A percentile compares a stretch with the other conserved stretches of the same genome.
These are phyloP conservation scores for Rhodamnia rubescens DNA, from an alignment of 345 rosid species.

Conservation along the genomic window DNA sequence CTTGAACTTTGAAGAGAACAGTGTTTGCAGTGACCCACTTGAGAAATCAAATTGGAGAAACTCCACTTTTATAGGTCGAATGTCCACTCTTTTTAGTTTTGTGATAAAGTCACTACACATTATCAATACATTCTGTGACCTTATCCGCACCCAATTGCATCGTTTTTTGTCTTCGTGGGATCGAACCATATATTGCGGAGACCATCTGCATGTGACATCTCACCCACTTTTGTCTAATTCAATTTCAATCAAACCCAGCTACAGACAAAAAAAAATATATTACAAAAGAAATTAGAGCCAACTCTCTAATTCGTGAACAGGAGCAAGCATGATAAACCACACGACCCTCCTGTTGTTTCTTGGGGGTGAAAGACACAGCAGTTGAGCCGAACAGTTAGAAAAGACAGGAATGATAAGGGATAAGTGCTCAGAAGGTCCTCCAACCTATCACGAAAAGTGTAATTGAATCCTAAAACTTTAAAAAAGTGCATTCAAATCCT, in stretches of 20 bases:
- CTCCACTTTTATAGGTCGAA: background rate
- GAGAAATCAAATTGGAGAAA: background rate
- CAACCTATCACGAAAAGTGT: no score
- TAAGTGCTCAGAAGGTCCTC: no score
- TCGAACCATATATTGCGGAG: background rate
- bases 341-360: background rate
- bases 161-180: background rate
- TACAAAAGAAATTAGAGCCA: background rate
- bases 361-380: background rate
- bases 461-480: no score
- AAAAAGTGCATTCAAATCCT: no score
- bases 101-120: background rate
- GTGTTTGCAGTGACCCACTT: background rate
- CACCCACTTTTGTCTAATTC: background rate
- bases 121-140: background rate
- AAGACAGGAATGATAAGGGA: background rate
- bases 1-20: background rate
- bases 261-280: background rate
- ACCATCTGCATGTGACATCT: background rate
- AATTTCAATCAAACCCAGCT: background rate
- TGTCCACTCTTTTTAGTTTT: background rate
- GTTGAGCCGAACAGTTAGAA: background rate
- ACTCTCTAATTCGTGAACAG: background rate
- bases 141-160: background rate
- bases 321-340: background rate